Evolutionary conservation across 306 rosid species (phyloP), one percentile per base, ranked within the genome.

Genomic region (Lotus japonicus): DNA sequence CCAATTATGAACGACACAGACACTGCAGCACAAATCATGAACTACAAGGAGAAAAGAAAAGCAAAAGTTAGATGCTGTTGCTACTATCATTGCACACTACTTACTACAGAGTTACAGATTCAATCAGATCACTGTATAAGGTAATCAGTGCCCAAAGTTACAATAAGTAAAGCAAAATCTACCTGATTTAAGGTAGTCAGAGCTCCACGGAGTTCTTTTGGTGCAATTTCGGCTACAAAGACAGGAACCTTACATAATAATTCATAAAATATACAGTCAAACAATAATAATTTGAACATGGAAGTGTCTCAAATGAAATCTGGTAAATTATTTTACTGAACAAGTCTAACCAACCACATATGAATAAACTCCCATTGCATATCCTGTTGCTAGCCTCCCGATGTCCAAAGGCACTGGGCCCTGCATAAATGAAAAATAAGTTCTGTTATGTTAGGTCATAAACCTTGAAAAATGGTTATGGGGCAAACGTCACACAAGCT

Each of bases 291-390:
- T 23, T 68, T 35, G 42, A 31, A 31, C 6, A 31, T 31, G 36
- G 36, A 31, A 31, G 31, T 26, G 31, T 26, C 36, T 31, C 36
- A 31, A 31, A 31, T 31, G 7, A 14, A 55, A 16, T 16, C 18
- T 19, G 36, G 11, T 41, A 21, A 72, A 33, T 58, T 23, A 10
- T 64, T 72, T 56, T 53, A 64, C 35, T 64, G 17, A 49, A 70
- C 38, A 44, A 58, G 0, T 17, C 58, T 7, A 66, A 73, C 77
- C 31, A 58, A 92, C 98, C 87, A 90, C 96, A 26, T 77, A 94
- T 42, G 97, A 94, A 74, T 83, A 94, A 38, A 90, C 83, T 75
- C 98, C 98, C 97, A 94, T 94, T 82, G 95, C 98, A 70, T 86
- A 94, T 77, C 98, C 98, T n/a, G 95, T 94, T 68, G 90, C 88